phyloP scores from a whole-genome alignment of 768 basidiomycete genomes.

The Cystofilobasidium capitatum region DNA sequence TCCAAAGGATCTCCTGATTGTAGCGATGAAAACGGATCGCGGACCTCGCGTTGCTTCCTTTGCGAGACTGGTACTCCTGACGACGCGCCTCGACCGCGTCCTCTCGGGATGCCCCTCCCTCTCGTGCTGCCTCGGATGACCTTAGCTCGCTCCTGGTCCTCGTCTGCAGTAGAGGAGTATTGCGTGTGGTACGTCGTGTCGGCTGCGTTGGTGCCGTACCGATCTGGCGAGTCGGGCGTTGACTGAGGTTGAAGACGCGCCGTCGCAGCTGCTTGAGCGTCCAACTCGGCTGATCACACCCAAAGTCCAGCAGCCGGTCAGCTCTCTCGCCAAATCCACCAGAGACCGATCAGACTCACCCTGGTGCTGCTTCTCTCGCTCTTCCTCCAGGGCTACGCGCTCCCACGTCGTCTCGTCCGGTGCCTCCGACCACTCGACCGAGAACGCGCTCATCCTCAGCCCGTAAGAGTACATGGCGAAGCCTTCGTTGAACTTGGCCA shows the following conservation, averaged over 20 bases:
- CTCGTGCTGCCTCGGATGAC: not conserved
- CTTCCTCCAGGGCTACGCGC: conserved; percentile 4
- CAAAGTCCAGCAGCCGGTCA: not conserved
- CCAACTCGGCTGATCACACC: not conserved
- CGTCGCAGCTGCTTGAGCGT: not conserved
- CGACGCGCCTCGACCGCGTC: not conserved
- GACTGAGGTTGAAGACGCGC: not conserved
- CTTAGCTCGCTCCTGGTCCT: conserved; percentile 6
- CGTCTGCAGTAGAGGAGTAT: conserved; percentile 12
- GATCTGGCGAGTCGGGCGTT: not conserved
- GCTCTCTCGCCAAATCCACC: too few relatives aligned
- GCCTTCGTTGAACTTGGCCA: conserved; percentile 80
- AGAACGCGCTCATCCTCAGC: conserved; percentile 88
- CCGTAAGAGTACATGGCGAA: conserved; percentile 86
- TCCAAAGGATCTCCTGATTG: not conserved
- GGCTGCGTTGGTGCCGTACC: not conserved
- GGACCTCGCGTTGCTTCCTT: conserved; percentile 69
- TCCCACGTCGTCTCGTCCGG: conserved; percentile 10
- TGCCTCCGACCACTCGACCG: conserved; percentile 86
- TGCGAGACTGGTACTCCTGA: conserved; percentile 52
- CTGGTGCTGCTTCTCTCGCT: not conserved
- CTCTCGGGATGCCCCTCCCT: not conserved
- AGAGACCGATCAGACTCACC: too few relatives aligned
- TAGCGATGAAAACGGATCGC: conserved; percentile 26
- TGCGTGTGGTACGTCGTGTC: conserved; percentile 24